phyloP scores from a whole-genome alignment of 208 protist species.

The Leishmania gerbilli region DNA sequence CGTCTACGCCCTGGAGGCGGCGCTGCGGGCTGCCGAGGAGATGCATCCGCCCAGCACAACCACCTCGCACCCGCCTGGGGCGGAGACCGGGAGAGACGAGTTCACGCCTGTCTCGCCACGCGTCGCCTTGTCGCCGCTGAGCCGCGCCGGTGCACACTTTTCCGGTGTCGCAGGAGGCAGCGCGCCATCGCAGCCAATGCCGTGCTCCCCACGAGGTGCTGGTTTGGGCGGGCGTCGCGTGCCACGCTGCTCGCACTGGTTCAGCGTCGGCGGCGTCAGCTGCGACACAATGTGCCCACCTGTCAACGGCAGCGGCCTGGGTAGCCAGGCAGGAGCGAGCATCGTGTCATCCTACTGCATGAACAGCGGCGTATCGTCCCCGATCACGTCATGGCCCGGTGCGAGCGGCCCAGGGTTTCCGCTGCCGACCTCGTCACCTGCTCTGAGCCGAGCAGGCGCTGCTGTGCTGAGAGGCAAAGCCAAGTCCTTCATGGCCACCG shows the following conservation, averaged over 20 bases:
- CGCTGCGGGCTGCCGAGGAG: constrained; percentile 12
- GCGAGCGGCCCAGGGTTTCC: background rate
- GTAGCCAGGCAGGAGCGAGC: background rate
- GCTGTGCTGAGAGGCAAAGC: background rate
- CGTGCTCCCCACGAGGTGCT: background rate
- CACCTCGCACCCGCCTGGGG: background rate
- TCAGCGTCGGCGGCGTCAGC: constrained; percentile 42
- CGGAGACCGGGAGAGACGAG: constrained; percentile 18
- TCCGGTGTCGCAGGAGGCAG: background rate
- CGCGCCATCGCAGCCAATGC: background rate
- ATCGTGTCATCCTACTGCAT: constrained; percentile 9
- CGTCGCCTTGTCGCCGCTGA: constrained; percentile 8
- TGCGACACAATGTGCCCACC: constrained; percentile 15
- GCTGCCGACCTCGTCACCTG: background rate
- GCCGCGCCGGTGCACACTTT: constrained; percentile 1
- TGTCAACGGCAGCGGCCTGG: background rate
- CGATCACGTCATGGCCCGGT: background rate
- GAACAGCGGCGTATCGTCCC: constrained; percentile 14
- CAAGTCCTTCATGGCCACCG: background rate
- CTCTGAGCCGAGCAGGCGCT: background rate
- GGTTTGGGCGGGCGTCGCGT: constrained; percentile 21
- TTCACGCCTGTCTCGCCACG: constrained; percentile 15
- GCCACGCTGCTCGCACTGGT: constrained; percentile 61
- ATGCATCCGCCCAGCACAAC: constrained; percentile 18
- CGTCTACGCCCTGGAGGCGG: constrained; percentile 33